Evolutionary conservation across 2,329 filamentous ascomycete genomes (phyloP), one percentile per base, ranked within the genome.

Genomic region (Colletotrichum sp.): DNA sequence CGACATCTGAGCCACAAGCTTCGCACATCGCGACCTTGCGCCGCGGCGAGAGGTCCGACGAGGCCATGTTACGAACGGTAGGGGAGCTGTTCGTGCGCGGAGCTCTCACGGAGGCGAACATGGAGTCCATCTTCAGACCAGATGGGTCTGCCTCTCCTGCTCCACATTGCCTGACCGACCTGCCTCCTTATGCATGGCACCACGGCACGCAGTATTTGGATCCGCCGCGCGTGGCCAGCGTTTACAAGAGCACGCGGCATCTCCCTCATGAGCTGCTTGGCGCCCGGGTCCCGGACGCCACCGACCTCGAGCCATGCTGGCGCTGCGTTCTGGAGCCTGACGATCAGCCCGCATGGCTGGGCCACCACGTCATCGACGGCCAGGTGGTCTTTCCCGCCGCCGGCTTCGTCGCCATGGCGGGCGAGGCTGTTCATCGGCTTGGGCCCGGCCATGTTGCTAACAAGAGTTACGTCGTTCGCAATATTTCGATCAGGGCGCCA

Each of bases 401-500:
- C 3, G 68, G 57, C 2, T 71, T 27, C 39, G 12, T 71, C 13
- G 57, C 68, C 7, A 71, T 71, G 7, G 68, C 68, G 0, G 68
- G 19, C 9, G 55, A 52, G 15, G 68, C 68, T 11, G 68, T 64
- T 4, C 2, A 49, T 12, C 68, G 34, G 9, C 22, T 71, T 22
- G 8, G 15, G 30, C 6, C 30, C 3, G 22, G 55, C 55, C 55
- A 59, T 29, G 15, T 29, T 29, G 59, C 68, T 3, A 19, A 22
- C 6, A 63, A 68, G 9, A 79, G 78, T 5, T 83, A 81, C 52
- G 72, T 75, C 25, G 44, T 86, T 13, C 80, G 82, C 1, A 79
- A 84, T 44, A 72, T 85, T 1, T 77, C 79, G 4, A 77, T 82
- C 39, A 78, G 78, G n/a, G 75, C 80, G 1, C 83, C 84, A 6